Base-by-base conservation (phyloP, 2,329 filamentous ascomycete species). In the Tricladium varicosporioides region DNA sequence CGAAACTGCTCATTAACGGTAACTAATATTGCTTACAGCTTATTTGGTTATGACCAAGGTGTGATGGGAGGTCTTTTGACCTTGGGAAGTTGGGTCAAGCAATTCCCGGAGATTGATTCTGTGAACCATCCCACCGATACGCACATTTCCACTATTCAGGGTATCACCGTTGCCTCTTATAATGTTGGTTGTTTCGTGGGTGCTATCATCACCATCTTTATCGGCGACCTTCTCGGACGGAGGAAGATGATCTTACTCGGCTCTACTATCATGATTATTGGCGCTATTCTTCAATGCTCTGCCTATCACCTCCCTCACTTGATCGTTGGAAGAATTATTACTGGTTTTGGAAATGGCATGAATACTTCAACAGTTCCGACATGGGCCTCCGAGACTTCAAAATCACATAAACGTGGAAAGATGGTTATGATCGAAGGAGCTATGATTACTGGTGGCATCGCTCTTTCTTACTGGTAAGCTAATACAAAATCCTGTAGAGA, bases 401-500 rank as follows among this genome's bases (percentile, higher is more conserved):
- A 76, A 14, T 73, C 80, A 2, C 78, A 85, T 63, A 80, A 82
- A 63, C 75, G 82, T 49, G 82, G 81, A n/a, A 82, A 81, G 62
- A 72, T 84, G 22, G 80, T 85, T 67, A 83, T 84, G 79, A 77
- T 84, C 48, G 81, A 85, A 66, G 81, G 81, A 15, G 80, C 80
- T 5, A 64, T 84, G 53, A 83, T 85, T 60, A 82, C 80, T 0
- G 75, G 76, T 19, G 82, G 82, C 36, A 80, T 84, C 67, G 80
- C 79, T 65, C 74, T 84, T 18, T 79, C 76, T 3, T 84, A 84
- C 69, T 86, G 83, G 22, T 27, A 27, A 27, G 22, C 22, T 3
- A 27, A 27, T 27, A 7, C 3, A 27, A 27, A 27, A 27, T 27
- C 22, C 22, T 27, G 22, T 27, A 7, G 7, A 3, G 7, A 27